A percentile compares a stretch with the other conserved stretches of the same genome.
phyloP scores from a whole-genome alignment of 306 rosid genomes.

The Prunus armeniaca region DNA sequence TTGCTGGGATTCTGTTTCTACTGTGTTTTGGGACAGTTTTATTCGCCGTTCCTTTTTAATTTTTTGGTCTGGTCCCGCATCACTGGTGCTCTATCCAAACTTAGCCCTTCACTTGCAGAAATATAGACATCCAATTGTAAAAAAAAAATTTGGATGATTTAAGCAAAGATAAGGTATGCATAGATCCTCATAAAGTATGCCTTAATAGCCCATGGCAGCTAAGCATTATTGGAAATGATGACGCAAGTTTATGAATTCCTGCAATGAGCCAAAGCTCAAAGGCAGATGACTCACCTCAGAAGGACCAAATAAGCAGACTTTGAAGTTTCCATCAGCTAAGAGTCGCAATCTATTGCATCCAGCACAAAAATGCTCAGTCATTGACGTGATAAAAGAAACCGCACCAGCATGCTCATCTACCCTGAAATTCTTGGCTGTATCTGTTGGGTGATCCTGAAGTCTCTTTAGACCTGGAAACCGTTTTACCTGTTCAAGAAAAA shows the following conservation, averaged over 20 bases:
- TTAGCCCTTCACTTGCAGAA: conserved; percentile 2
- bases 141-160: neutral
- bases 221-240: neutral
- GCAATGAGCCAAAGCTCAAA: conserved; percentile 10
- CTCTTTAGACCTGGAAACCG: conserved; percentile 49
- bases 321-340: conserved; percentile 91
- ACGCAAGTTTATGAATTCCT: neutral
- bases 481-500: conserved; percentile 47
- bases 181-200: neutral
- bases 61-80: neutral
- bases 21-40: no score
- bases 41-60: neutral
- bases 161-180: neutral
- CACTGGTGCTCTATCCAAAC: neutral
- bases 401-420: conserved; percentile 72
- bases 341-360: conserved; percentile 96
- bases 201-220: neutral
- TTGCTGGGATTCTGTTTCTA: no score
- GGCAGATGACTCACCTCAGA: conserved; percentile 62
- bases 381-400: conserved; percentile 89
- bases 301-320: conserved; percentile 96
- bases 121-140: neutral
- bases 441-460: conserved; percentile 78
- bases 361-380: conserved; percentile 97
- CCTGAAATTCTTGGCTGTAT: conserved; percentile 85